Evolutionary conservation across 2,329 filamentous ascomycete species (phyloP), one percentile per base, ranked within the genome.

Genomic region (Ophiostoma novo-ulmi): DNA sequence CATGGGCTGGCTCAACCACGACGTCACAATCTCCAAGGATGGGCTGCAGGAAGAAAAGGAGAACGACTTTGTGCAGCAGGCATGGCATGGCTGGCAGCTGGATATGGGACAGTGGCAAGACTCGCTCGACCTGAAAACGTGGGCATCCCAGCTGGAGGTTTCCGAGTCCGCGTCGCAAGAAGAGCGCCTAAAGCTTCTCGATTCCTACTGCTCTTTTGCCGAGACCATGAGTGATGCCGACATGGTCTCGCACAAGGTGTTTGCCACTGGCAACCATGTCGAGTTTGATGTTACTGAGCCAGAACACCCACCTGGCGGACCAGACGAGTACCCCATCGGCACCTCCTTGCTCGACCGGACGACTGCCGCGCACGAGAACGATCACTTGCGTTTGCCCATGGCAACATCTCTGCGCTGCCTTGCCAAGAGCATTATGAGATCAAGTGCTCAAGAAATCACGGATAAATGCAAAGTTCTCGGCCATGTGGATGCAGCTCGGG

Each of bases 1-100:
- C 20, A 95, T 97, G 90, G 93, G 92, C 58, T 87, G 89, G 85
- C 79, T 93, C 38, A 87, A 85, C 67, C 86, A 89, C 71, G 91
- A 94, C 75, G 79, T 84, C 3, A 78, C 82, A 20, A 77, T 80
- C 55, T 75, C 61, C 67, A 68, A 76, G 1, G 74, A 41, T 3
- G 65, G 65, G 39, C 39, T 20, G 38, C 38, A 14, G 39, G 66
- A 36, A 13, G n/a, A 69, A 83, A 35, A 70, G 14, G 86, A 91
- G 72, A 85, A 89, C 68, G 89, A 92, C 74, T 79, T 89, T 2
- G 79, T 91, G 73, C 82, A 84, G 63, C 88, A 93, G 78, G 79
- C 84, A 1, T 91, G 90, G 84, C 81, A 88, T 48, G 85, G 87
- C 72, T 94, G 92, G 89, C 80, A 82, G 26, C 78, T 93, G 39